A percentile compares a stretch with the other conserved stretches of the same genome.
Conservation (phyloP, 1,139 yeast species). For the Candida sojae region DNA sequence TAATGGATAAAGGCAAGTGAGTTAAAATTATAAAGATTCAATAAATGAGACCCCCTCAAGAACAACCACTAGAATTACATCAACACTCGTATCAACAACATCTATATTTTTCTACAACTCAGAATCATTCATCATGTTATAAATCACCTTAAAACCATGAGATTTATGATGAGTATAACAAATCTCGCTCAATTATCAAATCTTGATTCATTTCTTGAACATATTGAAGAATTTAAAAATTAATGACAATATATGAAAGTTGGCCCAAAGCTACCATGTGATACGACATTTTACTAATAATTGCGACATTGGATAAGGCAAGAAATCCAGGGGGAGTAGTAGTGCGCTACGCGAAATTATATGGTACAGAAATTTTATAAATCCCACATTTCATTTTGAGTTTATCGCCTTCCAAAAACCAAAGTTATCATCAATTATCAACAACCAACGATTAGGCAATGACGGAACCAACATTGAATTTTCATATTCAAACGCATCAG, state of each 20-base stretch:
- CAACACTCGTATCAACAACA: not conserved
- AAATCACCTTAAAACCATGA: too few species aligned
- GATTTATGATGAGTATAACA: not conserved
- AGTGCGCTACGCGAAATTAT: too few species aligned
- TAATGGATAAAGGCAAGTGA: not conserved
- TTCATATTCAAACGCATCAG: slow-evolving; percentile 45
- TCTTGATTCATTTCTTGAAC: not conserved
- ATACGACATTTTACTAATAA: not conserved
- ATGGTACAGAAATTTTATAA: too few species aligned
- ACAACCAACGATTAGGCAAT: slow-evolving; percentile 15
- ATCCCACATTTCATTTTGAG: too few species aligned
- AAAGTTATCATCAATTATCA: not conserved
- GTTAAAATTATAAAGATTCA: not conserved
- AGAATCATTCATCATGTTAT: too few species aligned
- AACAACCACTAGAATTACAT: not conserved
- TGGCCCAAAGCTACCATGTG: not conserved
- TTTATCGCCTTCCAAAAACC: too few species aligned
- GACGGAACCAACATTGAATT: slow-evolving; percentile 45
- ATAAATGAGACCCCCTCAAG: not conserved
- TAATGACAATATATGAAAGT: not conserved
- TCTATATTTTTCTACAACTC: not conserved
- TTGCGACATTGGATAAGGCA: not conserved
- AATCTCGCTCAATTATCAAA: not conserved
- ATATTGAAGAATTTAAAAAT: not conserved
- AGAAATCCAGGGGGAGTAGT: too few species aligned